Base-by-base conservation (phyloP, 148 eudicot genomes). In the Vaccinium macrocarpon region DNA sequence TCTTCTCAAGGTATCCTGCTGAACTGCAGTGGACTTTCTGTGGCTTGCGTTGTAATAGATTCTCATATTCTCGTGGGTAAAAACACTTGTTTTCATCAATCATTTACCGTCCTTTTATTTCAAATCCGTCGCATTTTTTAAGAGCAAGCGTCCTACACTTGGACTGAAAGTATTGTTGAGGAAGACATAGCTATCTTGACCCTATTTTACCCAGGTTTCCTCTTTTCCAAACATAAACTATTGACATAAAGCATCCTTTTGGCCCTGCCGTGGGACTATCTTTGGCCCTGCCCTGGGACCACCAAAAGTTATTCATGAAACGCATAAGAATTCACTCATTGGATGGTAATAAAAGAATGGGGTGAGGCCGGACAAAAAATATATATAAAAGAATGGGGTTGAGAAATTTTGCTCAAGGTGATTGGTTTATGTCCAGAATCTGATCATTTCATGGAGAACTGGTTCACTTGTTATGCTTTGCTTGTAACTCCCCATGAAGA, bases 1-100 rank as follows among this genome's bases (percentile, higher is more conserved):
- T 87, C 88, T 91, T 78, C 95, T 96, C 84, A 94, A 96, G 99
- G 99, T 96, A 92, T 84, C 76, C 64, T 81, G 78, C 71, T 68
- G 64, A 49, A 76, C 52, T 50, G 8, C 81, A 21, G n/a, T 57
- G 27, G 56, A 32, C 51, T 48, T 80, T 7, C 9, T 84, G 73
- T 68, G 70, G 72, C 46, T 61, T 32, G 35, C 70, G 76, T 81
- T 15, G 76, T 55, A 48, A 51, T 27, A 19, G 75, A 73, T 11
- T 12, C 75, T 70, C 46, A 73, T 57, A 76, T 59, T 72, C 73
- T 66, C 21, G 62, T 61, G 50, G 15, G 55, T 19, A 38, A 42
- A 42, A 42, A 10, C 49, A 14, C 74, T 66, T 32, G 66, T 29
- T 29, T 62, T 78, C 50, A 51, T 66, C 61, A n/a, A 23, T 48